A percentile compares a stretch with the other conserved stretches of the same genome.
phyloP scores from a whole-genome alignment of 1,284 basidiomycete genomes.

The Moesziomyces globuligerus region DNA sequence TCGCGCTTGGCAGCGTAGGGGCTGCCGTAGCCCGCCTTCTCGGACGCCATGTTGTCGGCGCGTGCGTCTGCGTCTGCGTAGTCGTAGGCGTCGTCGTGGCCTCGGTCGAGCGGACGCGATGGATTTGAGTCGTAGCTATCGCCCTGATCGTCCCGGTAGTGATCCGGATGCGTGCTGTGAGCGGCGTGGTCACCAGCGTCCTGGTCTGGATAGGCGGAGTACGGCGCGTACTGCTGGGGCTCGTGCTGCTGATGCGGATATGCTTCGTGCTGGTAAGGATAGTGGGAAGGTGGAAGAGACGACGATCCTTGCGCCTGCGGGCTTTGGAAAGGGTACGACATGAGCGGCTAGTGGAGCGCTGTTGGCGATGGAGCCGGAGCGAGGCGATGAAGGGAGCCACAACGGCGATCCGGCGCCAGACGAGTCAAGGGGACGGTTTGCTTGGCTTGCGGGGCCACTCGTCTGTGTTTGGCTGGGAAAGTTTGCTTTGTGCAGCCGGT shows the following conservation, averaged over 20 bases:
- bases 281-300: slow-evolving; percentile 11
- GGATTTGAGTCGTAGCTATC: slow-evolving; percentile 30
- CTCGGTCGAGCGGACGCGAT: slow-evolving; percentile 12
- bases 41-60: slow-evolving; percentile 18
- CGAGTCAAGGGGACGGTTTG: too few species aligned
- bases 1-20: slow-evolving; percentile 35
- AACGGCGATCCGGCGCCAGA: too few species aligned
- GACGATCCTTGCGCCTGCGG: slow-evolving; percentile 29
- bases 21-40: slow-evolving; percentile 25
- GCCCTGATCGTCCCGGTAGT: slow-evolving; percentile 16
- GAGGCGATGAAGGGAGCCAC: too few species aligned
- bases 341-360: too few species aligned
- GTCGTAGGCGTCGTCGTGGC: slow-evolving; percentile 4
- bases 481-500: too few species aligned
- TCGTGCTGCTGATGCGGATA: slow-evolving; percentile 10
- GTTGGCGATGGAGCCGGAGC: too few species aligned
- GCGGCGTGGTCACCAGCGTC: slow-evolving; percentile 8
- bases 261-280: slow-evolving; percentile 27
- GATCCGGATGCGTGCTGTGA: slow-evolving; percentile 2
- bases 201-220: slow-evolving; percentile 7
- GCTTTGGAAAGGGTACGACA: slow-evolving; percentile 49
- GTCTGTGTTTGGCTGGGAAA: too few species aligned
- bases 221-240: slow-evolving; percentile 14
- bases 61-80: slow-evolving; percentile 15
- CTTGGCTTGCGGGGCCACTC: too few species aligned